A percentile compares a stretch with the other conserved stretches of the same genome.
These are phyloP conservation scores for Paxillus rubicundulus DNA, from an alignment of 768 basidiomycete genomes.

Conservation along the genomic window DNA sequence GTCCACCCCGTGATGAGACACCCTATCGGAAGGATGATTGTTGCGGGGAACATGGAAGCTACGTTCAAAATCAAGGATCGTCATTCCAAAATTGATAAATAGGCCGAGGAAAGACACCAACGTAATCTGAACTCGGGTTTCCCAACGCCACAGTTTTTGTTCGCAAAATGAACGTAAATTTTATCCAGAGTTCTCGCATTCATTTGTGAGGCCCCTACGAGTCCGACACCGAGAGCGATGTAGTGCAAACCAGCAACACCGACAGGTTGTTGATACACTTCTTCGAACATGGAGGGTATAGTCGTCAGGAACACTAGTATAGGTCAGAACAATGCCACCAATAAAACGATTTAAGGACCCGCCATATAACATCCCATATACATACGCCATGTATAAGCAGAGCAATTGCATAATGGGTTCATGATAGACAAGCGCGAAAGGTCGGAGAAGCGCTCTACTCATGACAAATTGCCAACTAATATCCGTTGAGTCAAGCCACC, in stretches of 20 bases:
- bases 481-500: background rate
- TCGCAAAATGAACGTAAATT: constrained; percentile 49
- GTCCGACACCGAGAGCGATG: constrained; percentile 65
- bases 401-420: too few species aligned
- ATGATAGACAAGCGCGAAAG: too few species aligned
- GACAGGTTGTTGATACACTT: constrained; percentile 49
- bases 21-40: constrained; percentile 60
- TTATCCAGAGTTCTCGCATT: constrained; percentile 58
- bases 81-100: background rate
- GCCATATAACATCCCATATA: constrained; percentile 65
- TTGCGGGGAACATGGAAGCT: constrained; percentile 62
- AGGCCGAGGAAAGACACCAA: constrained; percentile 18
- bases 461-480: constrained; percentile 54
- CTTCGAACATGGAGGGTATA: constrained; percentile 56
- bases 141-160: constrained; percentile 52
- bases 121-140: constrained; percentile 55
- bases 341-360: constrained; percentile 18
- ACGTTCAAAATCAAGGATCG: background rate
- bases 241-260: constrained; percentile 71
- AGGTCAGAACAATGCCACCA: background rate
- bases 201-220: constrained; percentile 48
- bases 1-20: constrained; percentile 72
- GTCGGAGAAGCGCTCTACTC: constrained; percentile 41
- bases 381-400: constrained; percentile 38
- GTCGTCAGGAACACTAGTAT: constrained; percentile 62